Conservation (phyloP, 352 stramenopile species). For the Plasmopara muralis region DNA sequence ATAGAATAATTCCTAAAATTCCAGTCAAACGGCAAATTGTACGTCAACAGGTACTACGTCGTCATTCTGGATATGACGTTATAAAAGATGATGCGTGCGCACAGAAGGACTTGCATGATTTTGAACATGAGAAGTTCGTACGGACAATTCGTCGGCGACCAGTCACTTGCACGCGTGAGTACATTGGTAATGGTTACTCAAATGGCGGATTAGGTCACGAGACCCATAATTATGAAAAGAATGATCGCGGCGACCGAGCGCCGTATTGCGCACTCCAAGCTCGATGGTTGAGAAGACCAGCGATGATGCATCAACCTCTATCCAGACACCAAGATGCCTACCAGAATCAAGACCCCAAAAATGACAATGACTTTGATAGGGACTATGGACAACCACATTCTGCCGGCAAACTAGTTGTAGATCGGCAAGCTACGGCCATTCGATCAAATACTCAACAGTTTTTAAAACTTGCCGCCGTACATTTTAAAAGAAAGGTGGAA, state of each 20-base stretch:
- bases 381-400: too few species aligned
- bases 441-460: neutral
- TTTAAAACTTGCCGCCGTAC: slow-evolving; percentile 1
- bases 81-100: slow-evolving; percentile 2
- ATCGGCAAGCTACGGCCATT: slow-evolving; percentile 12
- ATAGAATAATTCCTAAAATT: slow-evolving; percentile 4
- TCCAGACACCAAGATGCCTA: slow-evolving; percentile 9
- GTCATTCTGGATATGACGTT: slow-evolving; percentile 9
- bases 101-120: neutral
- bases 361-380: slow-evolving; percentile 5
- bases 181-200: slow-evolving; percentile 14
- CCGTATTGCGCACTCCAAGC: slow-evolving; percentile 6
- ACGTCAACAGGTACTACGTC: slow-evolving; percentile 8
- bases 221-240: slow-evolving; percentile 7
- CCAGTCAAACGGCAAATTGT: slow-evolving; percentile 10
- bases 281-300: slow-evolving; percentile 9
- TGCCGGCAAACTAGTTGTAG: neutral
- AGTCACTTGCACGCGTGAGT: slow-evolving; percentile 8
- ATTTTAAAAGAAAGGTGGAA: slow-evolving; percentile 22
- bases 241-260: slow-evolving; percentile 6
- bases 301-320: slow-evolving; percentile 9
- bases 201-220: neutral
- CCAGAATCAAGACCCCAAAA: slow-evolving; percentile 4
- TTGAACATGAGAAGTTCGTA: slow-evolving; percentile 6
- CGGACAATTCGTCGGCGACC: slow-evolving; percentile 8